Percentiles rank a stretch among this genome's conserved stretches.
Evolutionary conservation across 225 moss, liverwort and hornwort species (phyloP).

Genomic region (Straminergon stramineum): DNA sequence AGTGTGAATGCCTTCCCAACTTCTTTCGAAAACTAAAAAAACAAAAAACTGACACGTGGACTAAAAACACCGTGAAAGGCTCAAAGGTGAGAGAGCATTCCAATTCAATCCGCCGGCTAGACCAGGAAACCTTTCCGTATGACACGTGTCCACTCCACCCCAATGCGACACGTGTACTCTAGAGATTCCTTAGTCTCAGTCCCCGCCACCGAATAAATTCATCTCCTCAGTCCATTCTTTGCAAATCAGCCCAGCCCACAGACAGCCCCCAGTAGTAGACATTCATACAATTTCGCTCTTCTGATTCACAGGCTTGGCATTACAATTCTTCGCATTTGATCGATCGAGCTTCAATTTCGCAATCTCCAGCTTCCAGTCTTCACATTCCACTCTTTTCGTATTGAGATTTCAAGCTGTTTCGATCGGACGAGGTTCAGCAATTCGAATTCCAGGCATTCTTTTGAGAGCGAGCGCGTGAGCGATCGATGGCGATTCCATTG

Average conservation of each 20-base stretch:
- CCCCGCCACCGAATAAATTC: background rate
- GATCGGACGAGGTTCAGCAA: background rate
- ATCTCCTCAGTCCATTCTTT: accelerated
- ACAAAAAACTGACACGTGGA: background rate
- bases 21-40: background rate
- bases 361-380: background rate
- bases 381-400: background rate
- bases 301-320: background rate
- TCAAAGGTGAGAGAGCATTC: background rate
- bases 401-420: background rate
- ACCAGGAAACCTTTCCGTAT: background rate
- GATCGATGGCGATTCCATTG: constrained; percentile 40
- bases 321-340: too few relatives aligned
- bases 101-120: background rate
- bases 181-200: background rate
- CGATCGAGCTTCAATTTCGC: background rate
- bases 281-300: background rate
- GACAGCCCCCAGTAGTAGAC: background rate
- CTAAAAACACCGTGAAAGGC: background rate
- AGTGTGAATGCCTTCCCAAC: background rate
- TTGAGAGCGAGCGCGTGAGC: too few relatives aligned
- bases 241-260: background rate
- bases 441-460: too few relatives aligned
- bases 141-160: background rate
- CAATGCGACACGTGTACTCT: background rate